Percentiles rank a stretch among this genome's conserved stretches.
These are phyloP conservation scores for Aureobasidium subglaciale DNA, from an alignment of 2,329 filamentous ascomycete genomes.

Conservation along the genomic window DNA sequence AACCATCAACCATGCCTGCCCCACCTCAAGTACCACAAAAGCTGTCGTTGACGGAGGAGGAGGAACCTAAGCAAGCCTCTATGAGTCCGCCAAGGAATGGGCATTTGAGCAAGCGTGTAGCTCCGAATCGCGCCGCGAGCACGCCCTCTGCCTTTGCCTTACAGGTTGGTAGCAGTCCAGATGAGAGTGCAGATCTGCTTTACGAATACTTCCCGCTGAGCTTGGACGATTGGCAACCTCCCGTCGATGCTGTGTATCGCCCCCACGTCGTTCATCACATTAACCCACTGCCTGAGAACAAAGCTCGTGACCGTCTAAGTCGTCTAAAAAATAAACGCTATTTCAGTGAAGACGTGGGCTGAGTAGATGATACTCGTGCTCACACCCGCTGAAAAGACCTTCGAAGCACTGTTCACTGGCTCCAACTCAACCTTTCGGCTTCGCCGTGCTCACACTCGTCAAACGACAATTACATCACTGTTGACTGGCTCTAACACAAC, in stretches of 20 bases:
- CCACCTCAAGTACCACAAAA: conserved; percentile 43
- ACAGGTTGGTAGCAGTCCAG: conserved; percentile 52
- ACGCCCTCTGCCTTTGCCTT: conserved; percentile 41
- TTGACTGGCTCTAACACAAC: no score
- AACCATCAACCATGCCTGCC: conserved; percentile 29
- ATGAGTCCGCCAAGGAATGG: not conserved
- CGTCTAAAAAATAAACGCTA: conserved; percentile 40
- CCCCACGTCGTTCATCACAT: conserved; percentile 94
- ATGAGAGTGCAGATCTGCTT: conserved; percentile 73
- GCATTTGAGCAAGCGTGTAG: conserved; percentile 10
- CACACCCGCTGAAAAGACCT: not conserved
- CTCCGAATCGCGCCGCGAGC: conserved; percentile 28
- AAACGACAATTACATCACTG: no score
- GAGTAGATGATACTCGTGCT: conserved; percentile 9
- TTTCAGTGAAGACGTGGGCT: conserved; percentile 38
- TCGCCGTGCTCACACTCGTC: no score
- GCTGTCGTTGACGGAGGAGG: conserved; percentile 51
- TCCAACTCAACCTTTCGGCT: no score
- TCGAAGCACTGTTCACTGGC: no score
- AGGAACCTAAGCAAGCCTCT: conserved; percentile 31
- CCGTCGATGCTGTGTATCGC: conserved; percentile 81
- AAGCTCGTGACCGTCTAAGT: conserved; percentile 17
- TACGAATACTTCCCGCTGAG: conserved; percentile 95
- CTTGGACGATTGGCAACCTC: conserved; percentile 87
- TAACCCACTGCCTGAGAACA: conserved; percentile 35